Conservation (phyloP, 805 yeast species). For the Barnettozyma siamensis region DNA sequence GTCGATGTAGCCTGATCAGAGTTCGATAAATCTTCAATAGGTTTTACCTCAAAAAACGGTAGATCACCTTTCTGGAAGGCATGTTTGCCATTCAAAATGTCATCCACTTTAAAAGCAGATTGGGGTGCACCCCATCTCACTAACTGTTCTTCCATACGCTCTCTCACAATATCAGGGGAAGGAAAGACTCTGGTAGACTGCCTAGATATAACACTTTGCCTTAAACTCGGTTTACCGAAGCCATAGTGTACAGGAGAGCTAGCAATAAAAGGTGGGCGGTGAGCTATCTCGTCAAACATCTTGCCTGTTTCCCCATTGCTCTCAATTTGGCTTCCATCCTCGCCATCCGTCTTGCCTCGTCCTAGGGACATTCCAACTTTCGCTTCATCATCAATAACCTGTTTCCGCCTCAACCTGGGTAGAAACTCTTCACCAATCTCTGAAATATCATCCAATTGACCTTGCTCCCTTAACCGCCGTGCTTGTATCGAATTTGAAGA, state of each 20-base stretch:
- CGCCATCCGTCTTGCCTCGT: no score
- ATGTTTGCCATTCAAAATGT: constrained; percentile 29
- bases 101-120: constrained; percentile 24
- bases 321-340: no score
- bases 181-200: constrained; percentile 28
- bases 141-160: constrained; percentile 32
- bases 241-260: constrained; percentile 9
- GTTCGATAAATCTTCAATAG: neutral
- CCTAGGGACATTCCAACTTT: no score
- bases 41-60: constrained; percentile 11
- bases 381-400: no score
- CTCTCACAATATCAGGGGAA: constrained; percentile 19
- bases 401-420: no score
- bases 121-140: constrained; percentile 31
- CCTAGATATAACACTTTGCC: constrained; percentile 24
- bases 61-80: constrained; percentile 25
- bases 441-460: no score
- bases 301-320: neutral
- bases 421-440: no score
- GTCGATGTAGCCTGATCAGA: neutral
- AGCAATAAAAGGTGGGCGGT: constrained; percentile 19
- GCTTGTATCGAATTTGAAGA: no score
- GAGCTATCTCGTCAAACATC: constrained; percentile 12
- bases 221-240: constrained; percentile 18
- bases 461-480: no score